phyloP scores from a whole-genome alignment of 1,284 basidiomycete genomes.

The Chiua sp. region DNA sequence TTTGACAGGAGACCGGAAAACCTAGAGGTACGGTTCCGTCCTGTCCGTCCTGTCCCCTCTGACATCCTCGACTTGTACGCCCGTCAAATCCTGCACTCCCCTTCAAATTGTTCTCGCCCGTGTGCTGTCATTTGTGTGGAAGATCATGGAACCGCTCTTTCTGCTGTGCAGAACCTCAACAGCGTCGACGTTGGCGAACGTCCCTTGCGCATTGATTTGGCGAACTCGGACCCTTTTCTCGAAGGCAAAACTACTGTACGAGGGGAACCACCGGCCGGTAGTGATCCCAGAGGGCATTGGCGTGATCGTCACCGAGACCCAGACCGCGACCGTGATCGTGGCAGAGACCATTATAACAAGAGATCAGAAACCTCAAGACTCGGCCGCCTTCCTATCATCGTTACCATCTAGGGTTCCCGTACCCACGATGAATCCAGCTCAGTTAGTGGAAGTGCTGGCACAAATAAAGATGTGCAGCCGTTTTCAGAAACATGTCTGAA shows the following conservation, averaged over 20 bases:
- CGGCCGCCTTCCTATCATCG: constrained; percentile 61
- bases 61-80: constrained; percentile 1
- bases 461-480: constrained; percentile 89
- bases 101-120: constrained; percentile 17
- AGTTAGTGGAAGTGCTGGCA: constrained; percentile 94
- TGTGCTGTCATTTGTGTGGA: constrained; percentile 21
- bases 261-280: constrained; percentile 47
- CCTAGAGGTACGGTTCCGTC: constrained; percentile 84
- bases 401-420: constrained; percentile 84
- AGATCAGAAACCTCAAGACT: constrained; percentile 44
- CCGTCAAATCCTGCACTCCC: constrained; percentile 11
- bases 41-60: not conserved
- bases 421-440: constrained; percentile 78
- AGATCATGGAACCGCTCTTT: constrained; percentile 91
- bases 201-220: constrained; percentile 83
- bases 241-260: constrained; percentile 68
- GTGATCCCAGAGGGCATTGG: constrained; percentile 60
- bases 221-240: constrained; percentile 64
- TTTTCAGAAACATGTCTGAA: constrained; percentile 28
- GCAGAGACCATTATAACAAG: constrained; percentile 34
- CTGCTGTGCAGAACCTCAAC: constrained; percentile 88
- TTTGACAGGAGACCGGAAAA: constrained; percentile 97
- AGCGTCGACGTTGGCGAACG: constrained; percentile 83
- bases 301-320: constrained; percentile 42
- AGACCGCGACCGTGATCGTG: constrained; percentile 29